Evolutionary conservation across 495 filamentous ascomycete genomes (phyloP), one percentile per base, ranked within the genome.

Genomic region (Bacidia gigantensis): DNA sequence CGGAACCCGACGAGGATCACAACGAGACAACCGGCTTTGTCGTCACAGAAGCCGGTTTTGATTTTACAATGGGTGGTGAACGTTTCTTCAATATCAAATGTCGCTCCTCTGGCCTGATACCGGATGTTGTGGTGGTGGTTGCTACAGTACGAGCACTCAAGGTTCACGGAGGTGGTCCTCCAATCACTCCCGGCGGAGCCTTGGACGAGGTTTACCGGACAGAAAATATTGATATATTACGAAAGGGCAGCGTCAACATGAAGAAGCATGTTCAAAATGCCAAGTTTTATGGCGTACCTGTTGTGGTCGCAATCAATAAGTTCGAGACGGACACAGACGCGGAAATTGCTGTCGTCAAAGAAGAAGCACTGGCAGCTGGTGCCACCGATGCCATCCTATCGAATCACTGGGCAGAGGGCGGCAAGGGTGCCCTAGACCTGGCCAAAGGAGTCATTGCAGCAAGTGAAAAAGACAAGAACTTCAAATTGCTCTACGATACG

Each of bases 1-100:
- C 92, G 2, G 92, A 98, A 65, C 79, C 79, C n/a, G 89, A 95
- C 53, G 92, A 98, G 71, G 78, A 92, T 58, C 79, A 88, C 60
- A 71, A 82, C 25, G 72, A 80, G 59, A 94, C 93, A 73, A 78
- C 84, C 12, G 92, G 92, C 7, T 96, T 92, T 52, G 89, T 95
- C n/a, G 82, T 98, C 47, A 98, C 92, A 10, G 92, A 98, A 67
- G 90, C 92, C 43, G 92, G 92, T 9, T 98, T 98, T 66, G 92
- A 98, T 66, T 98, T 98, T 70, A 96, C 92, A 47, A 98, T 98
- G 92, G 92, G 92, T 54, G 92, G 92, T 49, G 92, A 98, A 75
- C 84, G 92, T 25, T 98, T 98, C 76, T 96, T 98, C 81, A 96
- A 98, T 70, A 97, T 98, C 71, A 98, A 98, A 76, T 97, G 92